Conservation (phyloP, 2,329 filamentous ascomycete species). For the Hyphodiscus sp. region DNA sequence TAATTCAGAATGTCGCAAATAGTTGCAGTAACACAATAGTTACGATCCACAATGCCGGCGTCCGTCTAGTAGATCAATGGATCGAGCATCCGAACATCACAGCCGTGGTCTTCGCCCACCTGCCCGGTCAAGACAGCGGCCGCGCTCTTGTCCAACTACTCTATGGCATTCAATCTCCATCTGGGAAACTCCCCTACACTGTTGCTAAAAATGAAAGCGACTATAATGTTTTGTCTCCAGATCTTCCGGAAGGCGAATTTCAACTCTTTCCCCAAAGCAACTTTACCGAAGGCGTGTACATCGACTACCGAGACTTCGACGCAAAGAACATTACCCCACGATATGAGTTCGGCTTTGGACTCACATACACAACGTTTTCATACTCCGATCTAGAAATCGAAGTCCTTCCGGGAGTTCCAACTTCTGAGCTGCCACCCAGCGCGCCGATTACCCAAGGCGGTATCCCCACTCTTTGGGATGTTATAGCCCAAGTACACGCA, state of each 20-base stretch:
- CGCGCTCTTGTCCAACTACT: conserved; percentile 54
- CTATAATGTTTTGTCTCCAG: conserved; percentile 42
- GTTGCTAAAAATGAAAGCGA: conserved; percentile 51
- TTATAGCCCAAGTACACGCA: conserved; percentile 41
- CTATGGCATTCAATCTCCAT: conserved; percentile 53
- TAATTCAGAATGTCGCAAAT: conserved; percentile 47
- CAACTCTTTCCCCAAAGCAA: conserved; percentile 43
- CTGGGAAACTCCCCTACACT: conserved; percentile 50
- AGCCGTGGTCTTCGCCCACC: conserved; percentile 53
- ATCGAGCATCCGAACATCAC: conserved; percentile 54
- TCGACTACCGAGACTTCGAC: conserved; percentile 48
- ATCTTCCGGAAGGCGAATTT: conserved; percentile 34
- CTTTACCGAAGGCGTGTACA: conserved; percentile 43
- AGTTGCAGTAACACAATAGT: conserved; percentile 56
- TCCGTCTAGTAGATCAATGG: conserved; percentile 52
- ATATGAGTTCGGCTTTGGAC: conserved; percentile 39
- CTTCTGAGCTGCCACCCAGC: conserved; percentile 44
- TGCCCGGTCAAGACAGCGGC: conserved; percentile 56
- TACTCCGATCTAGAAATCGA: conserved; percentile 38
- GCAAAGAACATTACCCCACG: conserved; percentile 28
- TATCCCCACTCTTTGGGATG: conserved; percentile 48
- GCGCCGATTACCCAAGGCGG: conserved; percentile 51
- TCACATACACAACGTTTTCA: conserved; percentile 50
- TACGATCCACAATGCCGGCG: conserved; percentile 56
- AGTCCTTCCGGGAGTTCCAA: conserved; percentile 33